phyloP scores from a whole-genome alignment of 2,329 filamentous ascomycete genomes.

The Metarhizium anisopliae region DNA sequence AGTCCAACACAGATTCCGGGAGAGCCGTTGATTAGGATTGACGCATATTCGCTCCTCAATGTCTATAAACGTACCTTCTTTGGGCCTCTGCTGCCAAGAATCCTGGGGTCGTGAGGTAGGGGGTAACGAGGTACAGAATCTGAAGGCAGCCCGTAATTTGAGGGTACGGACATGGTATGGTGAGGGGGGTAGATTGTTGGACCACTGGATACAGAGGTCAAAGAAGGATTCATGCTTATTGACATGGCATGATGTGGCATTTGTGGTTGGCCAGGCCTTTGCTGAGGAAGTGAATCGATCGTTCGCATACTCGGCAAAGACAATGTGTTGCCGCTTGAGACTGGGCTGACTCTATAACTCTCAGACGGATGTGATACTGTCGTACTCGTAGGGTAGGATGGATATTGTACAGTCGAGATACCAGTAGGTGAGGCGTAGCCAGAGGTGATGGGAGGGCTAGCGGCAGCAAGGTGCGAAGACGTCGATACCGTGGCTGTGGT shows the following conservation, averaged over 20 bases:
- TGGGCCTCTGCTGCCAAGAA: constrained; percentile 39
- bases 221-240: constrained; percentile 23
- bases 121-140: constrained; percentile 37
- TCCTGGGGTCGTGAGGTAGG: constrained; percentile 39
- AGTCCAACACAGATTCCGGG: neutral
- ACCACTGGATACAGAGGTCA: constrained; percentile 18
- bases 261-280: constrained; percentile 14
- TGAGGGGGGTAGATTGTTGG: constrained; percentile 35
- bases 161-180: constrained; percentile 24
- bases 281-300: constrained; percentile 25
- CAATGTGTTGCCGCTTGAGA: constrained; percentile 19
- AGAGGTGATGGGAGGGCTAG: constrained; percentile 5
- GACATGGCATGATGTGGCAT: constrained; percentile 26
- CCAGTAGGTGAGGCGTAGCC: constrained; percentile 13
- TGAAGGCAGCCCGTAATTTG: constrained; percentile 32
- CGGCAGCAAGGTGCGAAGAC: constrained; percentile 5
- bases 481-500: constrained; percentile 6
- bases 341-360: constrained; percentile 19
- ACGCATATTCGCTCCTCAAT: neutral
- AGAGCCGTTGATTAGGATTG: neutral
- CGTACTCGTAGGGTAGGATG: constrained; percentile 20
- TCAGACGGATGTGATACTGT: constrained; percentile 17
- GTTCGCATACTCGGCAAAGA: constrained; percentile 33
- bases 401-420: constrained; percentile 19
- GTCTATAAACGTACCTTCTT: constrained; percentile 43